phyloP scores from a whole-genome alignment of 2,329 filamentous ascomycete genomes.

The Penicillium griseofulvum region DNA sequence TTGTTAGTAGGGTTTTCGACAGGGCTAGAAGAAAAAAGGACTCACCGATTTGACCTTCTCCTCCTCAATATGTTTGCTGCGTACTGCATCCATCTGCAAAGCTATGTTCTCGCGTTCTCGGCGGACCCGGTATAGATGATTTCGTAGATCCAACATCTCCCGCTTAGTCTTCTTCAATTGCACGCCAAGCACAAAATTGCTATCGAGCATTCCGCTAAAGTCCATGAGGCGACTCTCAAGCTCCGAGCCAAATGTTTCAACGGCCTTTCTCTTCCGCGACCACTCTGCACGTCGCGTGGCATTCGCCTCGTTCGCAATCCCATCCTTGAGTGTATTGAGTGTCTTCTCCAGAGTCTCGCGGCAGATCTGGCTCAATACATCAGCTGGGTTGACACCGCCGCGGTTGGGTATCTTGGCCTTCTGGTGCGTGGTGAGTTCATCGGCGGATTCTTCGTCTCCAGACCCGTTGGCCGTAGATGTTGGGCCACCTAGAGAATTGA shows the following conservation, averaged over 20 bases:
- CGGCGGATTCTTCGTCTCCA: slow-evolving; percentile 26
- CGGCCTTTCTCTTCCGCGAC: slow-evolving; percentile 47
- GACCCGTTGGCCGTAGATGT: slow-evolving; percentile 19
- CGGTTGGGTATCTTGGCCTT: slow-evolving; percentile 41
- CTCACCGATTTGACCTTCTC: slow-evolving; percentile 38
- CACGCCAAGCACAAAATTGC: slow-evolving; percentile 47
- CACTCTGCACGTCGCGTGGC: slow-evolving; percentile 40
- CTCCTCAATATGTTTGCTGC: slow-evolving; percentile 41
- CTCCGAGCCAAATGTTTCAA: slow-evolving; percentile 49
- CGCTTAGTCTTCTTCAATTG: slow-evolving; percentile 47
- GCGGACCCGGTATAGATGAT: slow-evolving; percentile 49
- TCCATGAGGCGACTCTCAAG: slow-evolving; percentile 51
- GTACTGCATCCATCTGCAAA: slow-evolving; percentile 50
- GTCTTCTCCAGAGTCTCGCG: slow-evolving; percentile 51
- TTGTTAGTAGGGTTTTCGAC: slow-evolving; percentile 9
- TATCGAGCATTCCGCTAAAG: slow-evolving; percentile 53
- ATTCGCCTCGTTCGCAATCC: slow-evolving; percentile 41
- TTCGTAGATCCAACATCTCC: slow-evolving; percentile 47
- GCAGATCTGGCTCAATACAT: slow-evolving; percentile 52
- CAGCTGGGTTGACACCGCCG: slow-evolving; percentile 50
- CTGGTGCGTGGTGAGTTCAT: slow-evolving; percentile 34
- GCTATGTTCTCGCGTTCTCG: slow-evolving; percentile 50
- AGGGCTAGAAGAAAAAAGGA: not conserved
- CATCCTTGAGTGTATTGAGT: slow-evolving; percentile 42
- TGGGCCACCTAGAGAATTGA: slow-evolving; percentile 29